Evolutionary conservation across 1,284 basidiomycete genomes (phyloP), one percentile per base, ranked within the genome.

Genomic region (Ustilago hordei): DNA sequence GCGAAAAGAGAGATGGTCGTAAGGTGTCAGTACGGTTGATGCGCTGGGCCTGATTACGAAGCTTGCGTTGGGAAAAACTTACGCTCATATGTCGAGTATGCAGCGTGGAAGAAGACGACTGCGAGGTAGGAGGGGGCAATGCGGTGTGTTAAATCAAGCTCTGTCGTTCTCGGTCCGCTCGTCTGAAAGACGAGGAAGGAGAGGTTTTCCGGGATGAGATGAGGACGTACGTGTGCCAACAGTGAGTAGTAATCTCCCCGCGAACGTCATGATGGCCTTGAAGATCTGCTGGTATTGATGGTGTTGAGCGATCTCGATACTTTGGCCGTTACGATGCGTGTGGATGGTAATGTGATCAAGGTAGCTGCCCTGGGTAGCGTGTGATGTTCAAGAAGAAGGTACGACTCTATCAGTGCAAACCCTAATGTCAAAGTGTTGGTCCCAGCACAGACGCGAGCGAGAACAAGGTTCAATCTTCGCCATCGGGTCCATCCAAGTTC

Each of bases 81-180:
- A 77, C 77, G 78, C 63, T 82, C 81, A 60, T 82, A 82, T 47
- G 81, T 82, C 31, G 81, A 82, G 60, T 82, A 82, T 55, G 81
- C 81, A 3, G 76, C 67, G 47, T 82, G 81, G 11, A 82, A 63
- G 60, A 82, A 80, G 4, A 80, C 63, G 39, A 81, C 75, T 78
- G 68, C 34, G 35, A 1, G 34, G 4, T 8, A 17, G 17, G 3
- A 28, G 11, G 31, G 32, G 5, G 32, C 12, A 48, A 19, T n/a
- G 52, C 28, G 34, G 45, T 11, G 4, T 7, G 19, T 23, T 23
- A 15, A 11, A 28, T 50, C 48, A 32, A 7, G 23, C 7, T 12
- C 48, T 50, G 12, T 23, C 31, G 12, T 12, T 48, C 4, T 13
- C 23, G n/a, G 9, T 15, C 7, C 23, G 19, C n/a, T 19, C 9